phyloP scores from a whole-genome alignment of 202 grass and related monocot genomes.

The Alloteropsis angusta region DNA sequence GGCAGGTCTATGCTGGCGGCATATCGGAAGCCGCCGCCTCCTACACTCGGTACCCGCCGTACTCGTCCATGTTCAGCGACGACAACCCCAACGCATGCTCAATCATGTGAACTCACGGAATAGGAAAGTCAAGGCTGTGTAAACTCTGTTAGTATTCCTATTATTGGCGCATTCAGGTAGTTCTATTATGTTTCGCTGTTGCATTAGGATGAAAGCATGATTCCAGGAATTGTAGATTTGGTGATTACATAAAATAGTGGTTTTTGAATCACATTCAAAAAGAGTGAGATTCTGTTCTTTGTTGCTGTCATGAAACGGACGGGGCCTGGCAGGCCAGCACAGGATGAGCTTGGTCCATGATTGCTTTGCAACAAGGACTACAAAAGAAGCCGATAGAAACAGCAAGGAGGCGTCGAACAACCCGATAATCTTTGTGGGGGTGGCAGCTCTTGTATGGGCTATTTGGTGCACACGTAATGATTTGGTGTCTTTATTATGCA shows the following conservation, averaged over 20 bases:
- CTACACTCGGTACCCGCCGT: neutral
- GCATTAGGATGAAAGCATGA: neutral
- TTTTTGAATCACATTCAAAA: neutral
- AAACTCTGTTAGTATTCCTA: neutral
- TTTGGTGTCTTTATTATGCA: no score
- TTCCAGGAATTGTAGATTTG: neutral
- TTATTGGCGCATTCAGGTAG: neutral
- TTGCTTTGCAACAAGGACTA: no score
- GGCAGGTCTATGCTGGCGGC: neutral
- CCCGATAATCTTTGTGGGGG: no score
- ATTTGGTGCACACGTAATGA: no score
- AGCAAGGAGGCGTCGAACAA: no score
- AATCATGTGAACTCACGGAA: slow-evolving; percentile 23
- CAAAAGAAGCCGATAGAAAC: no score
- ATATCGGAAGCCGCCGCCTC: neutral
- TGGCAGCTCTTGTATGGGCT: no score
- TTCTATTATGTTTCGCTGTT: neutral
- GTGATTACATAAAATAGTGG: neutral
- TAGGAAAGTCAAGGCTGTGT: neutral
- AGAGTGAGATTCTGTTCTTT: neutral
- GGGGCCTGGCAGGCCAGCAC: no score
- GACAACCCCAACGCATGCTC: slow-evolving; percentile 53
- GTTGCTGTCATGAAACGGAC: no score
- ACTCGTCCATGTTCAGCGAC: slow-evolving; percentile 23
- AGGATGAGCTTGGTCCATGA: no score